A percentile compares a stretch with the other conserved stretches of the same genome.
These are phyloP conservation scores for Gleditsia sinensis DNA, from an alignment of 306 rosid genomes.

Conservation along the genomic window DNA sequence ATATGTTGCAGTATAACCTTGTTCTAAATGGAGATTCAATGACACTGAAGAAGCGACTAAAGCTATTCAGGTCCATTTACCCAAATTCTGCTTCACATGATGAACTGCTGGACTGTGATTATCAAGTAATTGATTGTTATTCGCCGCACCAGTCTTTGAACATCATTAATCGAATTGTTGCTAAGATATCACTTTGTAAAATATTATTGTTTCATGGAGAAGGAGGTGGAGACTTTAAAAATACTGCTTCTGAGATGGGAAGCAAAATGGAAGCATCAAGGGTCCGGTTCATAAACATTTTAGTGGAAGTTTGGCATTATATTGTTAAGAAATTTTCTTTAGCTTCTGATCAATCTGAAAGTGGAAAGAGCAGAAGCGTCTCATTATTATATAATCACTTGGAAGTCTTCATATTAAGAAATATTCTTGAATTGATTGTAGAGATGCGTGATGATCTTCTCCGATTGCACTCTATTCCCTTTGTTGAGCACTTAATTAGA, in stretches of 20 bases:
- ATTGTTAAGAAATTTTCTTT: slow-evolving; percentile 56
- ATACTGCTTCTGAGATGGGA: slow-evolving; percentile 38
- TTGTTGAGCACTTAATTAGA: slow-evolving; percentile 68
- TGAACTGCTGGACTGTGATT: slow-evolving; percentile 64
- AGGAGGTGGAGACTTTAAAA: slow-evolving; percentile 41
- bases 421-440: slow-evolving; percentile 55
- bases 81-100: slow-evolving; percentile 43
- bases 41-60: slow-evolving; percentile 56
- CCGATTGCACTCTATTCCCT: slow-evolving; percentile 60
- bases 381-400: slow-evolving; percentile 55
- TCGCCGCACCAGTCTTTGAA: slow-evolving; percentile 58
- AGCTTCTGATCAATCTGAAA: slow-evolving; percentile 46
- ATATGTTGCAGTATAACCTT: slow-evolving; percentile 66
- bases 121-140: slow-evolving; percentile 43
- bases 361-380: slow-evolving; percentile 40
- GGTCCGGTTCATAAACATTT: slow-evolving; percentile 50
- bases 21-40: slow-evolving; percentile 55
- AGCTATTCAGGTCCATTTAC: slow-evolving; percentile 61
- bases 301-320: slow-evolving; percentile 74
- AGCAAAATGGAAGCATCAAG: slow-evolving; percentile 46
- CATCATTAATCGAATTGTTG: slow-evolving; percentile 56
- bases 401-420: slow-evolving; percentile 63
- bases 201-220: slow-evolving; percentile 60
- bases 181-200: slow-evolving; percentile 69
- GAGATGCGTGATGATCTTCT: slow-evolving; percentile 57